Conservation (phyloP, 2,329 filamentous ascomycete genomes). For the Aspergillus fructus region DNA sequence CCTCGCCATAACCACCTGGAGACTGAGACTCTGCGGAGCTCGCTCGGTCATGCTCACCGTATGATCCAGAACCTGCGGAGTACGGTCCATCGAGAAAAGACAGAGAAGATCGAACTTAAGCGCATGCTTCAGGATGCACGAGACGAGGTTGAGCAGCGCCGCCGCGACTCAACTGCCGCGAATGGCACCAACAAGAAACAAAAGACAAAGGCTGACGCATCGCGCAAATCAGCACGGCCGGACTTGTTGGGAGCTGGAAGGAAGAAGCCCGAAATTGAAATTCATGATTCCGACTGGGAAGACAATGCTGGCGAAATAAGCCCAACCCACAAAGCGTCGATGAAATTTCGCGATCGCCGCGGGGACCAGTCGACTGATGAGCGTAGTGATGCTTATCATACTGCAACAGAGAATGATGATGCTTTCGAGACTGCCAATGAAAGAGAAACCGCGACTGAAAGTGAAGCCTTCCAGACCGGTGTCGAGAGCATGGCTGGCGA, state of each 20-base stretch:
- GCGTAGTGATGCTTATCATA: constrained; percentile 71
- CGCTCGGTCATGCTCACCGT: constrained; percentile 87
- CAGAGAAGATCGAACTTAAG: constrained; percentile 93
- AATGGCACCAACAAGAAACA: constrained; percentile 53
- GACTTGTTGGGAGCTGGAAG: constrained; percentile 73
- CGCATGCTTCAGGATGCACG: constrained; percentile 92
- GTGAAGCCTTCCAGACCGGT: constrained; percentile 94
- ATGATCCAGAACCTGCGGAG: constrained; percentile 96
- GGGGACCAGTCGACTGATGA: constrained; percentile 41
- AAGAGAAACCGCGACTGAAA: constrained; percentile 72
- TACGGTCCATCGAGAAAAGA: constrained; percentile 96
- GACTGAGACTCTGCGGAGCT: constrained; percentile 91
- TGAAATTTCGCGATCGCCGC: constrained; percentile 27
- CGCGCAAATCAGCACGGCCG: constrained; percentile 76
- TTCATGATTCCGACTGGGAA: constrained; percentile 87
- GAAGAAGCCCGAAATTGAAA: constrained; percentile 72
- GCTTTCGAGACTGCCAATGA: constrained; percentile 76
- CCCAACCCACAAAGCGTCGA: constrained; percentile 50
- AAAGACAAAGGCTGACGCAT: constrained; percentile 63
- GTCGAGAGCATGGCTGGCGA: constrained; percentile 69
- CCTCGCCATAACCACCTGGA: constrained; percentile 91
- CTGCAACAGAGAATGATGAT: constrained; percentile 71
- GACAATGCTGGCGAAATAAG: constrained; percentile 67
- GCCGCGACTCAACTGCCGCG: constrained; percentile 51
- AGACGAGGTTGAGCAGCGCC: constrained; percentile 78